Conservation (phyloP, 257 asterid species). For the Nicotiana paniculata region DNA sequence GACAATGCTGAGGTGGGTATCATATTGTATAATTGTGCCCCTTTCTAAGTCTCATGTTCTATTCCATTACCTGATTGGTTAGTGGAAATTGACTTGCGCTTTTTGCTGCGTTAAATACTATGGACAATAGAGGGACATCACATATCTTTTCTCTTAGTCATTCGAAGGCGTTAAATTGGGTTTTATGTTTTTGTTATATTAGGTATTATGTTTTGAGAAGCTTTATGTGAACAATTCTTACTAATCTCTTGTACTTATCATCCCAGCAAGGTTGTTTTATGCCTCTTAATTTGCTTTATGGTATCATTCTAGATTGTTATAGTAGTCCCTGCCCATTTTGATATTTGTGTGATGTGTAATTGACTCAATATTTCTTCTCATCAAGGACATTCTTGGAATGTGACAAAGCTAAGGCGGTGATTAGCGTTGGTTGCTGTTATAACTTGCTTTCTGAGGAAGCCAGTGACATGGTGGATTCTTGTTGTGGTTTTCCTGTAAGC, state of each 20-base stretch:
- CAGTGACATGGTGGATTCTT: slow-evolving; percentile 22
- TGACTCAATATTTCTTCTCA: slow-evolving; percentile 5
- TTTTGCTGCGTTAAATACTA: background rate
- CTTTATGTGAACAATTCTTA: background rate
- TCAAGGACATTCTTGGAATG: slow-evolving; percentile 74
- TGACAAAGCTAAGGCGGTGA: slow-evolving; percentile 61
- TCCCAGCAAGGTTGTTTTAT: too few species aligned
- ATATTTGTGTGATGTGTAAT: slow-evolving; percentile 15
- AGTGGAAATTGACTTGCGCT: background rate
- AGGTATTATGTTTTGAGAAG: background rate
- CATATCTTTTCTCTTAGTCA: background rate
- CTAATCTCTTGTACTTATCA: background rate
- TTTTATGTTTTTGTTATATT: background rate
- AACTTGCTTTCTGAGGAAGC: slow-evolving; percentile 73
- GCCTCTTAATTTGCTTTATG: background rate
- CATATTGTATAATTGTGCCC: slow-evolving; percentile 7
- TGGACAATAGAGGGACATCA: background rate
- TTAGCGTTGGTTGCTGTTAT: slow-evolving; percentile 94
- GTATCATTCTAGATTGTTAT: background rate
- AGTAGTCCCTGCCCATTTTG: background rate
- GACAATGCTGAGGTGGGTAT: slow-evolving; percentile 79
- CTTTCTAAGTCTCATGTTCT: background rate
- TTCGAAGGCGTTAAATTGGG: background rate
- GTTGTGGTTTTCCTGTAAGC: slow-evolving; percentile 79
- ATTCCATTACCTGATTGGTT: background rate